Base-by-base conservation (phyloP, 2,329 filamentous ascomycete genomes). In the Monilinia laxa region DNA sequence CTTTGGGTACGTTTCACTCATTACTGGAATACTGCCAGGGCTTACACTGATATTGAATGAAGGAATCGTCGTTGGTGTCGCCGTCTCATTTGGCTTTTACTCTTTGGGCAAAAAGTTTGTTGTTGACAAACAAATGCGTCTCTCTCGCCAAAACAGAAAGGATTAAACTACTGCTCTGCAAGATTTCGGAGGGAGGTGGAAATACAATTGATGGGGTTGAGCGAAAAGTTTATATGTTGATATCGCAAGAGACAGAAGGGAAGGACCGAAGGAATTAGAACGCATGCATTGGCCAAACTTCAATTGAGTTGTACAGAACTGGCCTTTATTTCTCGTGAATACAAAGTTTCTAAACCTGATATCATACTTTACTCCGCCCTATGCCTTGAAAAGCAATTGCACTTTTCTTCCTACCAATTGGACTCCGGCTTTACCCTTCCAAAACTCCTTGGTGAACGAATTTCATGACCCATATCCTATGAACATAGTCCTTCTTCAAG, bases 121-220 rank as follows among this genome's bases (percentile, higher is more conserved):
- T 70, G 87, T 89, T 75, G 95, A 99, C 85, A 94, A 94, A 86
- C 96, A 90, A 75, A 90, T 99, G 76, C 92, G 95, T 78, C 87
- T 98, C 74, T 83, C 83, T 79, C 89, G 93, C 77, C 88, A 92
- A 81, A 73, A 80, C 77, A 70, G 74, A 69, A 72, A 75, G 58
- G 75, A 77, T 5, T 77, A 74, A 68, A 69, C 45, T 56, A 55
- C 25, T 10, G 65, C 68, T 68, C 54, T 20, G 12, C 47, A 51
- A 62, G 16, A 23, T 25, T 51, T 38, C 18, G 7, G 58, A 16
- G 28, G 38, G 16, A 16, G 73, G 3, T 16, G 38, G 23, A 56
- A 45, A 31, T 18, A 52, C 11, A 60, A 11, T 23, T 65, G 12
- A 72, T 73, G n/a, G 52, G 52, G 63, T 58, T 2, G 31, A 59